phyloP scores from a whole-genome alignment of 2,329 filamentous ascomycete species.

The Fusarium newnesense region DNA sequence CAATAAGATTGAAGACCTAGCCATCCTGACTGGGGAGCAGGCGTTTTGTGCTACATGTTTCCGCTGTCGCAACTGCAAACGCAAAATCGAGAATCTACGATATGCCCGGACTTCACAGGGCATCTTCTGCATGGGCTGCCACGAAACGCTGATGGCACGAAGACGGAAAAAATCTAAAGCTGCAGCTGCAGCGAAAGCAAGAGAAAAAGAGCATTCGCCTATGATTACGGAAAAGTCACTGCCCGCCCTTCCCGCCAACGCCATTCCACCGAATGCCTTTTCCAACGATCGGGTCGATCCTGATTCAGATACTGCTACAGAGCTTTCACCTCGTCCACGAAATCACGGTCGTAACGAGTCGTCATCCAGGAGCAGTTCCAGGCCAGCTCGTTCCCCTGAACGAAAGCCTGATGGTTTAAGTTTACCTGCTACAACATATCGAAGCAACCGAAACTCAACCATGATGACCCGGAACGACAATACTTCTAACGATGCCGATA shows the following conservation, averaged over 20 bases:
- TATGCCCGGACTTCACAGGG: slow-evolving; percentile 98
- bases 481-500: slow-evolving; percentile 66
- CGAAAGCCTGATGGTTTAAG: slow-evolving; percentile 70
- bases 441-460: slow-evolving; percentile 79
- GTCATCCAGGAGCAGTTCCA: slow-evolving; percentile 65
- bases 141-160: slow-evolving; percentile 94
- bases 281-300: slow-evolving; percentile 68
- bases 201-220: slow-evolving; percentile 71
- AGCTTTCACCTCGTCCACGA: slow-evolving; percentile 73
- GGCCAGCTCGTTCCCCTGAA: slow-evolving; percentile 66
- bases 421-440: slow-evolving; percentile 80
- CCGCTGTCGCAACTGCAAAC: slow-evolving; percentile 96
- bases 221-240: slow-evolving; percentile 90
- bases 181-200: slow-evolving; percentile 65
- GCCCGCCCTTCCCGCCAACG: slow-evolving; percentile 86
- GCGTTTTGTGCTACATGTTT: slow-evolving; percentile 98
- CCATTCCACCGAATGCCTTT: slow-evolving; percentile 70
- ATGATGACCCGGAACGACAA: slow-evolving; percentile 64
- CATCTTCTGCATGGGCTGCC: slow-evolving; percentile 99
- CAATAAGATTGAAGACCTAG: slow-evolving; percentile 98
- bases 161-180: slow-evolving; percentile 87
- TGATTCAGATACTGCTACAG: slow-evolving; percentile 74
- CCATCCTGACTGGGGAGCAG: slow-evolving; percentile 96
- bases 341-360: slow-evolving; percentile 63
- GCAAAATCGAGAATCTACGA: slow-evolving; percentile 97